These are phyloP conservation scores for Daedalea quercina DNA, from an alignment of 768 basidiomycete genomes.

Conservation along the genomic window DNA sequence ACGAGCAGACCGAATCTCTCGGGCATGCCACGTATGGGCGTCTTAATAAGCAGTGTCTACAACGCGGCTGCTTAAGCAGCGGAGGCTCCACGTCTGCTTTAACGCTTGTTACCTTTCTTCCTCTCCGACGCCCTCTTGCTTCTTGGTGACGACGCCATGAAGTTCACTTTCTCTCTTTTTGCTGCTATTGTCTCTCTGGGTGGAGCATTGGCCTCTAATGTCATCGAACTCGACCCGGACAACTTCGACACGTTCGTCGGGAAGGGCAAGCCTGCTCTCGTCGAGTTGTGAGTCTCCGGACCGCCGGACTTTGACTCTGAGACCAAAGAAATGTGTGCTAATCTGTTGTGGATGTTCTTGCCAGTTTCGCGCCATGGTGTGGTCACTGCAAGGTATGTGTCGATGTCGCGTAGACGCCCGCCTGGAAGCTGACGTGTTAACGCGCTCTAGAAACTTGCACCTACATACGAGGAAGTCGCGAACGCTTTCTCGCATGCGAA, in stretches of 20 bases:
- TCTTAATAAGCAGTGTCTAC: too few species aligned
- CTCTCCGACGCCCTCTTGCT: background rate
- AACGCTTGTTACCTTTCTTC: background rate
- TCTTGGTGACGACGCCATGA: slow-evolving; percentile 35
- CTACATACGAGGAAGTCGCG: slow-evolving; percentile 81
- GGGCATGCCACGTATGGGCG: too few species aligned
- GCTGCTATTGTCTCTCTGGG: slow-evolving; percentile 46
- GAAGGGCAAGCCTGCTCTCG: slow-evolving; percentile 74
- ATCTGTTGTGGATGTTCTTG: background rate
- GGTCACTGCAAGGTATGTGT: slow-evolving; percentile 81
- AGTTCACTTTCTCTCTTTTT: slow-evolving; percentile 47
- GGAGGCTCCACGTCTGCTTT: background rate
- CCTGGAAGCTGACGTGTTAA: slow-evolving; percentile 5
- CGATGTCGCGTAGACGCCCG: background rate
- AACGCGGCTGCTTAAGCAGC: too few species aligned
- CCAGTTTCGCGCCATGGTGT: slow-evolving; percentile 85
- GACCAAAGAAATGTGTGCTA: background rate
- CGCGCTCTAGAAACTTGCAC: slow-evolving; percentile 70
- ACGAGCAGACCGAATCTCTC: too few species aligned
- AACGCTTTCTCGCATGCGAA: slow-evolving; percentile 77
- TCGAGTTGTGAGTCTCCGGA: slow-evolving; percentile 73
- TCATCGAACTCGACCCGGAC: slow-evolving; percentile 66
- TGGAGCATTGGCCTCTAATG: slow-evolving; percentile 67
- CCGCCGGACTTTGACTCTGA: background rate
- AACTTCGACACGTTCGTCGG: slow-evolving; percentile 78